Conservation (phyloP, 768 basidiomycete genomes). For the Lactifluus volemus region DNA sequence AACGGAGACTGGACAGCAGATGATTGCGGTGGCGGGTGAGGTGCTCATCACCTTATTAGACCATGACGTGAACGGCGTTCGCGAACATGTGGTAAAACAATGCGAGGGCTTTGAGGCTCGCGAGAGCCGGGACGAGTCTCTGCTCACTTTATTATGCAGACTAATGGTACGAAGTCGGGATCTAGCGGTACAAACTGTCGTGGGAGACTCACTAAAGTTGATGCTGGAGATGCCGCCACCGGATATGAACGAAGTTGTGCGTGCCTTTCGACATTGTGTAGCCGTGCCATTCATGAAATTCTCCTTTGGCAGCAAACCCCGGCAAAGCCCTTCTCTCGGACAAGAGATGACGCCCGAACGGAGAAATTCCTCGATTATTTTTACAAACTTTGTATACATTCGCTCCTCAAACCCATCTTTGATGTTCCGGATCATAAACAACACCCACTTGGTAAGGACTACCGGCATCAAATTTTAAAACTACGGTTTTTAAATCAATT, state of each 20-base stretch:
- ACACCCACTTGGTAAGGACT: slow-evolving; percentile 20
- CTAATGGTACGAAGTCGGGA: slow-evolving; percentile 76
- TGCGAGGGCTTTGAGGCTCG: slow-evolving; percentile 52
- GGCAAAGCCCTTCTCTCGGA: slow-evolving; percentile 41
- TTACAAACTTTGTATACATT: slow-evolving; percentile 74
- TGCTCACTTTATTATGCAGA: slow-evolving; percentile 66
- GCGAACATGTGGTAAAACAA: slow-evolving; percentile 79
- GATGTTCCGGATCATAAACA: slow-evolving; percentile 63
- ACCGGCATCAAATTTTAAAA: not conserved
- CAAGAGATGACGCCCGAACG: slow-evolving; percentile 75
- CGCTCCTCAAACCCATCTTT: slow-evolving; percentile 72
- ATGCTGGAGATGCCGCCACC: slow-evolving; percentile 67
- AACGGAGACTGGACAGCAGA: slow-evolving; percentile 37
- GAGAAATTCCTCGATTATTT: slow-evolving; percentile 92
- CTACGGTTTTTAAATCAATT: not conserved
- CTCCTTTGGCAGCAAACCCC: slow-evolving; percentile 6
- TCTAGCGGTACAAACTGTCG: slow-evolving; percentile 79
- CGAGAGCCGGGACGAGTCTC: slow-evolving; percentile 60
- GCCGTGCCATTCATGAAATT: not conserved
- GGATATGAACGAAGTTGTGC: slow-evolving; percentile 20
- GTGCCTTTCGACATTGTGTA: slow-evolving; percentile 1
- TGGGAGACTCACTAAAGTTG: slow-evolving; percentile 79
- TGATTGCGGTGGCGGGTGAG: slow-evolving; percentile 81
- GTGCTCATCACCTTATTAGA: slow-evolving; percentile 80
- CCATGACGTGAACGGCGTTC: slow-evolving; percentile 82